Evolutionary conservation across 2,329 filamentous ascomycete species (phyloP).

Genomic region (Fusarium sororula): DNA sequence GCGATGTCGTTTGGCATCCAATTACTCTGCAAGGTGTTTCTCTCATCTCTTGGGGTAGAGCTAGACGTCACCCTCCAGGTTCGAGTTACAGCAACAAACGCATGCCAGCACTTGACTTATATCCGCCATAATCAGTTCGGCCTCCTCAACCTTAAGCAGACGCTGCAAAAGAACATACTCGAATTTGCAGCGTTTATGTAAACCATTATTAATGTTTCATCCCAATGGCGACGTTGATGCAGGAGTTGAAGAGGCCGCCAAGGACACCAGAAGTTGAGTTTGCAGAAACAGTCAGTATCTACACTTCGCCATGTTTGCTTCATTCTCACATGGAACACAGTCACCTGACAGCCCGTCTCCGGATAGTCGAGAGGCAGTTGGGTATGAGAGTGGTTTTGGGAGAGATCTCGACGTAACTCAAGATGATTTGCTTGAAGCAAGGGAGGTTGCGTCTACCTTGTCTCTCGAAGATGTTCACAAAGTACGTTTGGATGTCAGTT

Average conservation of each 20-base stretch:
- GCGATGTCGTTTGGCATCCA: neutral
- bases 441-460: slow-evolving; percentile 48
- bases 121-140: neutral
- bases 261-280: neutral
- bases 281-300: slow-evolving; percentile 8
- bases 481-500: slow-evolving; percentile 20
- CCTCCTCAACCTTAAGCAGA: neutral
- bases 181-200: neutral
- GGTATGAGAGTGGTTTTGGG: slow-evolving; percentile 2
- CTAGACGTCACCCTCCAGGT: neutral
- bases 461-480: slow-evolving; percentile 47
- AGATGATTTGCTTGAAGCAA: slow-evolving; percentile 56
- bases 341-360: neutral
- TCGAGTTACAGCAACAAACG: neutral
- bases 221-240: slow-evolving; percentile 1
- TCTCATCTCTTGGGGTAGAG: neutral
- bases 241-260: neutral
- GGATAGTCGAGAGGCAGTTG: neutral
- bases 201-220: neutral
- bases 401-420: slow-evolving; percentile 51
- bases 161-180: neutral
- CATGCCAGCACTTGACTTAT: neutral
- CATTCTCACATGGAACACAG: neutral
- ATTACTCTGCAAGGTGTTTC: neutral
- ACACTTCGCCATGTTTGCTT: neutral